These are phyloP conservation scores for Selaginella tamariscina DNA, from an alignment of 75 land plant species.

Conservation along the genomic window DNA sequence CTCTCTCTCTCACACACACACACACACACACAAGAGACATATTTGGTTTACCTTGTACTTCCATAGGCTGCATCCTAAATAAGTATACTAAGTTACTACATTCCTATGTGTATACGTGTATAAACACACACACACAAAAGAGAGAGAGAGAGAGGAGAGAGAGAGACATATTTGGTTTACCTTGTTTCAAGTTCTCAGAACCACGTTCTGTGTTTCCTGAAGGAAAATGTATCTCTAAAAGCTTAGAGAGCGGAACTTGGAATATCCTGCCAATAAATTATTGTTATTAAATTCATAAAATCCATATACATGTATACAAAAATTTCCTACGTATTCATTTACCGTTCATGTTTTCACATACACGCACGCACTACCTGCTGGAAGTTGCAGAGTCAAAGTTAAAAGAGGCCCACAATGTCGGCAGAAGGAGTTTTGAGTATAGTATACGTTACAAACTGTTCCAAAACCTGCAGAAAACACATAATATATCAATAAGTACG, in stretches of 20 bases:
- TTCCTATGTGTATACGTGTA: background rate
- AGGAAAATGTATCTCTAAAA: conserved; percentile 9
- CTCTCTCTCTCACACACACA: too few species aligned
- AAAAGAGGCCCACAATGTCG: conserved; percentile 77
- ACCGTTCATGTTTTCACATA: too few species aligned
- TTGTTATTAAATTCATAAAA: background rate
- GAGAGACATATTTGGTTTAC: too few species aligned
- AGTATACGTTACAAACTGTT: conserved; percentile 50
- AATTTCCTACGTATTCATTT: too few species aligned
- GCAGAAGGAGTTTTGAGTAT: conserved; percentile 43
- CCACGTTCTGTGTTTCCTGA: background rate
- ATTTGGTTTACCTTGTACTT: too few species aligned
- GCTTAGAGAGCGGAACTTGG: conserved; percentile 25
- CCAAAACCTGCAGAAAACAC: conserved; percentile 48
- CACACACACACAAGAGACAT: too few species aligned
- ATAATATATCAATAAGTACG: background rate
- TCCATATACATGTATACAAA: too few species aligned
- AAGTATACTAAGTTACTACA: too few species aligned
- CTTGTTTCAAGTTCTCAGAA: too few species aligned
- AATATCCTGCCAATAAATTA: conserved; percentile 23
- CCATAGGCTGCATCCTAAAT: background rate
- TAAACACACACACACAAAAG: too few species aligned
- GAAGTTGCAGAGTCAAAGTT: conserved; percentile 53
- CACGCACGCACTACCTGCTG: conserved; percentile 57
- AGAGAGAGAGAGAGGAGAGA: too few species aligned